phyloP scores from a whole-genome alignment of 345 rosid species.

The Clausena lansium region DNA sequence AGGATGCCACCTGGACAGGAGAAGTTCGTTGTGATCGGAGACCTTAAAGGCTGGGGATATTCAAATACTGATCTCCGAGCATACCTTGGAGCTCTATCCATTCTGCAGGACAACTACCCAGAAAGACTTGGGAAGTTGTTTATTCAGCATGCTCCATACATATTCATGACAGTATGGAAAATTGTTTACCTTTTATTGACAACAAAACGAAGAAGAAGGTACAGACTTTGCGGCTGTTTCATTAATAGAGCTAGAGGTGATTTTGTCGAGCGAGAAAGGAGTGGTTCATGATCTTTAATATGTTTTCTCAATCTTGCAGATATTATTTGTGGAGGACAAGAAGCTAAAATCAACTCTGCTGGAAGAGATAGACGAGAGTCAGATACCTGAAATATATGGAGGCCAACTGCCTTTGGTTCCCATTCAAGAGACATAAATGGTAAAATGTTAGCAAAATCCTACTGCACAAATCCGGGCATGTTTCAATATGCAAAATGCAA shows the following conservation, averaged over 20 bases:
- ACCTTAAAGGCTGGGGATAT: constrained; percentile 55
- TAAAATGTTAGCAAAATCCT: background rate
- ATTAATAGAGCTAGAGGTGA: background rate
- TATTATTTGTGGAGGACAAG: constrained; percentile 42
- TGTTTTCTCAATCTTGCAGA: constrained; percentile 26
- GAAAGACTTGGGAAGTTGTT: constrained; percentile 46
- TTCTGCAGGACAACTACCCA: constrained; percentile 52
- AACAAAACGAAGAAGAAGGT: constrained; percentile 41
- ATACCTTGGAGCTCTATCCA: constrained; percentile 33
- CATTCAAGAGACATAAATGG: constrained; percentile 7
- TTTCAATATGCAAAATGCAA: background rate
- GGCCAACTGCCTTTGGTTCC: constrained; percentile 34
- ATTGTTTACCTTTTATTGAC: constrained; percentile 39
- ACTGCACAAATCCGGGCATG: background rate
- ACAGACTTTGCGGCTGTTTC: background rate
- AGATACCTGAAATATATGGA: constrained; percentile 45
- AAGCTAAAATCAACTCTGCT: constrained; percentile 40
- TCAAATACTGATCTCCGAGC: constrained; percentile 46
- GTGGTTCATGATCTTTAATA: background rate
- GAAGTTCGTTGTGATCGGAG: constrained; percentile 41
- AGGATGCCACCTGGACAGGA: constrained; percentile 44
- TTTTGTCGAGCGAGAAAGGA: background rate
- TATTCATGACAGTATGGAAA: constrained; percentile 42
- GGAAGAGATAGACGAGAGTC: constrained; percentile 52
- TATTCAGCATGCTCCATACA: constrained; percentile 33